Evolutionary conservation across 768 basidiomycete species (phyloP).

Genomic region (Gloeopeniophorella convolvens): DNA sequence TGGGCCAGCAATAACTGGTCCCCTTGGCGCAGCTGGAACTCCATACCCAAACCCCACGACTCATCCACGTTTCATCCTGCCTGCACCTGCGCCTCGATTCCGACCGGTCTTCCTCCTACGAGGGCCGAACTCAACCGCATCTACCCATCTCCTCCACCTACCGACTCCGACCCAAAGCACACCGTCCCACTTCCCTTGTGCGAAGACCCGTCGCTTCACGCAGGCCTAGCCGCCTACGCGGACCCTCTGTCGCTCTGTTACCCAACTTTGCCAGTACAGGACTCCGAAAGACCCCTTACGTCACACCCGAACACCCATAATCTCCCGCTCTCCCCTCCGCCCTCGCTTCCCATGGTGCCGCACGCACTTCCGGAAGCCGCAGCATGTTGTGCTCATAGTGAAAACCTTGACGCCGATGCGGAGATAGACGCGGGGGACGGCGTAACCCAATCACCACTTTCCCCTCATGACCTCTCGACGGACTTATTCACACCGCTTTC

Average conservation of each 20-base stretch:
- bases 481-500: slow-evolving; percentile 14
- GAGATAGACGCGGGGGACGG: background rate
- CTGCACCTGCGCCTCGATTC: background rate
- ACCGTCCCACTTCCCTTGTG: slow-evolving; percentile 20
- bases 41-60: slow-evolving; percentile 16
- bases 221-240: background rate
- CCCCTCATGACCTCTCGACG: slow-evolving; percentile 5
- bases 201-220: slow-evolving; percentile 11
- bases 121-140: slow-evolving; percentile 9
- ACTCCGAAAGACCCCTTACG: slow-evolving; percentile 9
- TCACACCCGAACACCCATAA: slow-evolving; percentile 10
- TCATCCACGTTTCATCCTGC: slow-evolving; percentile 12
- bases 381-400: background rate
- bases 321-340: slow-evolving; percentile 19
- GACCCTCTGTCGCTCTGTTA: slow-evolving; percentile 2
- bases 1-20: slow-evolving; percentile 13
- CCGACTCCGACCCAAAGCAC: slow-evolving; percentile 22
- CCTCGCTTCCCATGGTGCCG: slow-evolving; percentile 18
- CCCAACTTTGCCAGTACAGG: background rate
- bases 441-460: slow-evolving; percentile 6
- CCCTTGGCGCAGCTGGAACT: slow-evolving; percentile 7
- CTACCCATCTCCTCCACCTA: slow-evolving; percentile 20
- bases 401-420: background rate
- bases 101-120: background rate
- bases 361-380: slow-evolving; percentile 15